Conservation (phyloP, 805 yeast species). For the Debaryomyces castellii region DNA sequence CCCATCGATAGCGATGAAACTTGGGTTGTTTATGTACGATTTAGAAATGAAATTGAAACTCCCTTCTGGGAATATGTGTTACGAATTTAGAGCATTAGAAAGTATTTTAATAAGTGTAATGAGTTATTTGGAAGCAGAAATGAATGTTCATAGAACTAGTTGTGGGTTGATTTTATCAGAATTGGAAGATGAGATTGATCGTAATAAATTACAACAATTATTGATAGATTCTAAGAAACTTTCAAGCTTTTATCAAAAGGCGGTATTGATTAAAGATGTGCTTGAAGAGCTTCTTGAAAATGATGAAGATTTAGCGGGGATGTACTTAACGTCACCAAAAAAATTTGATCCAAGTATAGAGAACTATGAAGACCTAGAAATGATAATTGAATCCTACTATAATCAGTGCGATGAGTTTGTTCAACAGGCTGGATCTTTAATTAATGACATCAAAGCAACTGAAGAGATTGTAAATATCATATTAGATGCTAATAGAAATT, state of each 20-base stretch:
- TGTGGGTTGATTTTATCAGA: constrained; percentile 68
- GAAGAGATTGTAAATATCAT: constrained; percentile 92
- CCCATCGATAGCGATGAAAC: constrained; percentile 63
- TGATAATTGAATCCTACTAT: constrained; percentile 84
- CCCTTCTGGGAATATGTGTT: constrained; percentile 31
- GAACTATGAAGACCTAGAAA: constrained; percentile 75
- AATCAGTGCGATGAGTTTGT: constrained; percentile 92
- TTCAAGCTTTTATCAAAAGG: constrained; percentile 71
- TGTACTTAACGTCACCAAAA: constrained; percentile 62
- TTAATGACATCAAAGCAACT: constrained; percentile 82
- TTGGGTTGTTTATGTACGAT: constrained; percentile 83
- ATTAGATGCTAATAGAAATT: constrained; percentile 86
- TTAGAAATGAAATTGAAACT: constrained; percentile 67
- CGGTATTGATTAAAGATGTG: constrained; percentile 73
- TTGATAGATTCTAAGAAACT: constrained; percentile 71
- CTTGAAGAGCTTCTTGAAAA: constrained; percentile 81
- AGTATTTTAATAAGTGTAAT: constrained; percentile 78
- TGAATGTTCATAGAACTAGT: constrained; percentile 52
- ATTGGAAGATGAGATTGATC: constrained; percentile 75
- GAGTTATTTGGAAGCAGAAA: constrained; percentile 75
- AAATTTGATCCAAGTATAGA: constrained; percentile 16
- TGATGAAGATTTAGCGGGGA: constrained; percentile 78
- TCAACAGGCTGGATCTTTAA: constrained; percentile 81
- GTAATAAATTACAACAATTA: constrained; percentile 71
- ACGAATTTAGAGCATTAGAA: constrained; percentile 83